These are phyloP conservation scores for Panus rudis DNA, from an alignment of 768 basidiomycete species.

Conservation along the genomic window DNA sequence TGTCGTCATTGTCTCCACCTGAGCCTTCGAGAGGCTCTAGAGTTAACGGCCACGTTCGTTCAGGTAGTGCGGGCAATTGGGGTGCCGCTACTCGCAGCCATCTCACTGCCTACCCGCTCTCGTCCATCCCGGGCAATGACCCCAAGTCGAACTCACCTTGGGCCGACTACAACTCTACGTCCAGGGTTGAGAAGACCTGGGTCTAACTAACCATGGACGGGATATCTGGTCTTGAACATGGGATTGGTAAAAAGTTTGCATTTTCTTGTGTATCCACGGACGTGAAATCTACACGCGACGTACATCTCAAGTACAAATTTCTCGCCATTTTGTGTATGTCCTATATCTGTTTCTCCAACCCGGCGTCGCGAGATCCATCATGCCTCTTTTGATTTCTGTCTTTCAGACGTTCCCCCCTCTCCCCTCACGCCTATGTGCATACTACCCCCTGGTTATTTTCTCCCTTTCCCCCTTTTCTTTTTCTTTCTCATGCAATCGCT, in stretches of 20 bases:
- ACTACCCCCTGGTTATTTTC: slow-evolving; percentile 1
- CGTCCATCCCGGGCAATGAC: slow-evolving; percentile 52
- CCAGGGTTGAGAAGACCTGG: slow-evolving; percentile 23
- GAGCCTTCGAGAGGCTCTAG: slow-evolving; percentile 36
- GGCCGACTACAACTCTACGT: slow-evolving; percentile 27
- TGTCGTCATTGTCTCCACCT: slow-evolving; percentile 31
- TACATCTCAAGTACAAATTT: too few species aligned
- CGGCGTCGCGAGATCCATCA: too few species aligned
- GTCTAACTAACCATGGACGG: slow-evolving; percentile 12
- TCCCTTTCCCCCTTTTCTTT: slow-evolving; percentile 4
- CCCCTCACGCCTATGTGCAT: background rate
- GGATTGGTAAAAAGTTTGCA: background rate
- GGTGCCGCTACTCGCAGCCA: slow-evolving; percentile 50
- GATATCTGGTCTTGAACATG: background rate
- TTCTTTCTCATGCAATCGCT: slow-evolving; percentile 7
- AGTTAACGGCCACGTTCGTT: slow-evolving; percentile 61
- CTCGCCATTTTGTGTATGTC: too few species aligned
- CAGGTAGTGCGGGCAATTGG: slow-evolving; percentile 82
- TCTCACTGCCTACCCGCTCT: slow-evolving; percentile 38
- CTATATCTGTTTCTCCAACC: too few species aligned
- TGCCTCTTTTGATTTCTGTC: too few species aligned
- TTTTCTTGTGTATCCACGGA: background rate
- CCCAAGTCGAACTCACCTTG: slow-evolving; percentile 52
- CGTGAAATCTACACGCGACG: too few species aligned
- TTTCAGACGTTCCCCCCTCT: too few species aligned